Evolutionary conservation across 139 green algal species (phyloP), one percentile per base, ranked within the genome.

Genomic region (Edaphochlamys debaryana): DNA sequence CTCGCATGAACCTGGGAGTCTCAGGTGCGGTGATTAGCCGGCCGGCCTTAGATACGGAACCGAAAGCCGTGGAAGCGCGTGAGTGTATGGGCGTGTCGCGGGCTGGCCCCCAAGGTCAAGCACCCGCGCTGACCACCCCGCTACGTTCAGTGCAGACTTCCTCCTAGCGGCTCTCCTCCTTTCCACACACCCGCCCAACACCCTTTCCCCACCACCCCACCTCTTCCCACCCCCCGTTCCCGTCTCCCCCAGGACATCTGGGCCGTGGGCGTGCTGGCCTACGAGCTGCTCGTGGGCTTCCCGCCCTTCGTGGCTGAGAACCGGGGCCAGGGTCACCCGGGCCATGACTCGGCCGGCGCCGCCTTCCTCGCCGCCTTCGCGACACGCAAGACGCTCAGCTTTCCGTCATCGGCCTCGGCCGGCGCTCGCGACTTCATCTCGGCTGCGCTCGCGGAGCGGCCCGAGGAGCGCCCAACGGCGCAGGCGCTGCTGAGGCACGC

Each of bases 241-340:
- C 69, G 73, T n/a, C n/a, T n/a, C n/a, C n/a, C n/a, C n/a, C n/a
- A n/a, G n/a, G 87, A 91, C 62, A 50, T 88, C 5, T 91, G 87
- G 87, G 87, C 78, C 13, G 32, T 52, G 32, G 87, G 87, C 38
- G 79, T 91, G 64, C 79, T 91, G 37, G 79, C 79, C 5, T 91
- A 86, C 34, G 87, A 91, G 79, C 58, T 91, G 64, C 42, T 91
- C 30, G 77, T 82, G 13, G 87, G 87, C 27, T 78, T 80, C 42
- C 82, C 87, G 40, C 87, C 87, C 11, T 88, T 91, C 63, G 68
- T 86, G n/a, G 68, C 42, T 30, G 77, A 87, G 38, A 67, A n/a
- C n/a, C n/a, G 62, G 22, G n/a, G 69, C 29, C 32, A 37, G 3
- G 67, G n/a, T 50, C 77, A 67, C 8, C 23, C 32, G 52, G 23